Percentiles rank a stretch among this genome's conserved stretches.
phyloP scores from a whole-genome alignment of 2,329 filamentous ascomycete species.

The Talaromyces amestolkiae region DNA sequence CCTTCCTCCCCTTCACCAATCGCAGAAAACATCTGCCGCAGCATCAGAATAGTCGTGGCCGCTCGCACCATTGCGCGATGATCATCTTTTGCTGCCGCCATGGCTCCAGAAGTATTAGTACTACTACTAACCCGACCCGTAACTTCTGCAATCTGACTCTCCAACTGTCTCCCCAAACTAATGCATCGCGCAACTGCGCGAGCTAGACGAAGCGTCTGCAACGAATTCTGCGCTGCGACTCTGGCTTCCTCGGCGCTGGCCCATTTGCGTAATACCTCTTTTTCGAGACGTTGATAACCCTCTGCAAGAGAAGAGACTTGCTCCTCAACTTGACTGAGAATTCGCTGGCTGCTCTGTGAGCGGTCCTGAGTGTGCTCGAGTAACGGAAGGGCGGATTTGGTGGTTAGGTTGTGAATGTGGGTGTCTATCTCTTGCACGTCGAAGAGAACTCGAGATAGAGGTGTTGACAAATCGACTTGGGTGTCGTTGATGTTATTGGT shows the following conservation, averaged over 20 bases:
- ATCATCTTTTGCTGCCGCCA: slow-evolving; percentile 58
- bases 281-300: slow-evolving; percentile 80
- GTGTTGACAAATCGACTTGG: slow-evolving; percentile 88
- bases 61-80: slow-evolving; percentile 78
- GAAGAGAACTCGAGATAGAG: slow-evolving; percentile 88
- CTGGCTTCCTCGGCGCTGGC: slow-evolving; percentile 81
- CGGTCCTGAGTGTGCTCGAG: slow-evolving; percentile 74
- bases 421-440: slow-evolving; percentile 97
- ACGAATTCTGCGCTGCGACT: slow-evolving; percentile 71
- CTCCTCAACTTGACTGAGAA: slow-evolving; percentile 72
- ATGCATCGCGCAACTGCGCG: slow-evolving; percentile 75
- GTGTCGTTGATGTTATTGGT: slow-evolving; percentile 92
- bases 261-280: slow-evolving; percentile 81
- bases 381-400: slow-evolving; percentile 76
- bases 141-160: slow-evolving; percentile 77
- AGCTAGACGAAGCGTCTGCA: slow-evolving; percentile 74
- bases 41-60: slow-evolving; percentile 71
- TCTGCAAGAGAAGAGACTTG: slow-evolving; percentile 79
- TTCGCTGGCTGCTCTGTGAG: slow-evolving; percentile 66
- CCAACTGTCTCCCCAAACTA: slow-evolving; percentile 78
- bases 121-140: slow-evolving; percentile 37
- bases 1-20: slow-evolving; percentile 71
- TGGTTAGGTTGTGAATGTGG: slow-evolving; percentile 86
- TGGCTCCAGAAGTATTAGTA: neutral
- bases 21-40: slow-evolving; percentile 69